These are phyloP conservation scores for Tuber melanosporum DNA, from an alignment of 495 filamentous ascomycete genomes.

Conservation along the genomic window DNA sequence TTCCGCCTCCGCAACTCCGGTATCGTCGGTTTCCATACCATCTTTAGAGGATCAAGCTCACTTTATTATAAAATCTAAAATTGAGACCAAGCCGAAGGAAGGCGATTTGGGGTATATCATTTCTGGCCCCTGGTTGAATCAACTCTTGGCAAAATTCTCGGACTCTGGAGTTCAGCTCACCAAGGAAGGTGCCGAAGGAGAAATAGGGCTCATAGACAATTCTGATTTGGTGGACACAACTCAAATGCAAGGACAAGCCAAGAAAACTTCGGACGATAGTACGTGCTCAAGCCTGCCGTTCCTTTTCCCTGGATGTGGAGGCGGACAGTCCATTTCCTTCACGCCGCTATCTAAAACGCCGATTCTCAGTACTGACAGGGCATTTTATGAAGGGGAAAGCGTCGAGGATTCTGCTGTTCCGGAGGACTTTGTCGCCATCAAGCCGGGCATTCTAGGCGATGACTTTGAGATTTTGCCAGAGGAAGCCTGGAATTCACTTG, in stretches of 20 bases:
- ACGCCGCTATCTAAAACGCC: slow-evolving; percentile 48
- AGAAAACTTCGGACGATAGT: slow-evolving; percentile 26
- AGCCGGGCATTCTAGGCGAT: slow-evolving; percentile 59
- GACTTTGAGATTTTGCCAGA: slow-evolving; percentile 73
- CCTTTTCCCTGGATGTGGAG: slow-evolving; percentile 27
- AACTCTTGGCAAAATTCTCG: slow-evolving; percentile 58
- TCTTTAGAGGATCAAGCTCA: slow-evolving; percentile 73
- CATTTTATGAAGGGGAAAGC: slow-evolving; percentile 18
- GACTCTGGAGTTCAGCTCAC: slow-evolving; percentile 47
- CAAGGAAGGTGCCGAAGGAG: slow-evolving; percentile 59
- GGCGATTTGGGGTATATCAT: slow-evolving; percentile 71
- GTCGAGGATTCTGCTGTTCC: slow-evolving; percentile 44
- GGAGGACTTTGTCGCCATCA: slow-evolving; percentile 66
- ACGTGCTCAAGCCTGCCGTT: slow-evolving; percentile 28
- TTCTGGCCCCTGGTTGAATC: slow-evolving; percentile 68
- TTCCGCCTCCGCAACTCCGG: slow-evolving; percentile 28
- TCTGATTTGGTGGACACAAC: slow-evolving; percentile 53
- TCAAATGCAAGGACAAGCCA: slow-evolving; percentile 24
- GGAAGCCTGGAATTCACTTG: slow-evolving; percentile 72
- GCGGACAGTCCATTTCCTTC: slow-evolving; percentile 17
- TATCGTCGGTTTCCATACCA: slow-evolving; percentile 44
- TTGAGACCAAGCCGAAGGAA: slow-evolving; percentile 52
- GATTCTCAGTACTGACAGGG: slow-evolving; percentile 47
- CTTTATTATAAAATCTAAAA: slow-evolving; percentile 55
- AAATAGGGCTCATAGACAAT: slow-evolving; percentile 82